Base-by-base conservation (phyloP, 208 protist species). In the Phytomonas sp. region DNA sequence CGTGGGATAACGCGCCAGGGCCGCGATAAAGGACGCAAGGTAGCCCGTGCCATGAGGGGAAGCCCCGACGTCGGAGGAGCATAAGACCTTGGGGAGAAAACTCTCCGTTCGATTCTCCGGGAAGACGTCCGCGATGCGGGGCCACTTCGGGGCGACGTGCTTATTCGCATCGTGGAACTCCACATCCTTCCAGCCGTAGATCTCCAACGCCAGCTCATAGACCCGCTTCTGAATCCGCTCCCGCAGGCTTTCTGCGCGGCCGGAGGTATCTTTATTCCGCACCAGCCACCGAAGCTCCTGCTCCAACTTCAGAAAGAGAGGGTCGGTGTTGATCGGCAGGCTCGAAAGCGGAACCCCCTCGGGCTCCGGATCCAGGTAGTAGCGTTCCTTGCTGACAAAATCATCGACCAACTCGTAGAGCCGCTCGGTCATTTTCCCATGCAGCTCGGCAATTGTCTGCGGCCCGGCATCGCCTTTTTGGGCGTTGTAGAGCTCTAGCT, bases 81-180 rank as follows among this genome's bases (percentile, higher is more conserved):
- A 59, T 1, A 71, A 74, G 11, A 63, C 33, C 10, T 71, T 63
- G 4, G 86, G 83, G 63, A 81, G 75, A 11, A 93, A 69, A 12
- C 75, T 32, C 29, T 72, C 74, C 60, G 68, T 60, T 56, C 76
- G 78, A 31, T 82, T 81, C 31, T 92, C 86, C 0, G 87, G 90
- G 78, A 86, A 93, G 12, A 93, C 72, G 60, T 95, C 86, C 45
- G 80, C 70, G 37, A 95, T 89, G 52, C 88, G 83, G 60, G 78
- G 79, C 88, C 90, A 95, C 75, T 82, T 45, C 61, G 86, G 82
- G 2, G 86, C 90, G 19, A 89, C 67, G 70, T 90, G 75, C 63
- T 76, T 67, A 68, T 93, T 95, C 4, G 71, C 70, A 23, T 81
- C 80, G 75, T 92, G 88, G 66, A 95, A 95, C 65, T 92, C 84